phyloP scores from a whole-genome alignment of 148 eudicot species.

The Rhododendron simsii region DNA sequence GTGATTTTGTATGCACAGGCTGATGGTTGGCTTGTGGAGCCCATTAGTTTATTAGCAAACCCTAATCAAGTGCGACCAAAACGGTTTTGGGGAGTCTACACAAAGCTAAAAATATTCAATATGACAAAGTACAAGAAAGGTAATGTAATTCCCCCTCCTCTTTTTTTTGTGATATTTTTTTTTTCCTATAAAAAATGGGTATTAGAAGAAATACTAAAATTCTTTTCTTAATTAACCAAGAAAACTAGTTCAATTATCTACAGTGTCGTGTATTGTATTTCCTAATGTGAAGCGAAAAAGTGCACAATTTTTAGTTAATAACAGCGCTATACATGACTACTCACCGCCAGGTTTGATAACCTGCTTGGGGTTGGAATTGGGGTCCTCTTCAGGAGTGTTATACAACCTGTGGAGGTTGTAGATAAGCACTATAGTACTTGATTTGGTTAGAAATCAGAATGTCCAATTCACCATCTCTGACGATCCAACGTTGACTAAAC shows the following conservation, averaged over 20 bases:
- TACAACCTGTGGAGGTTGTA: neutral
- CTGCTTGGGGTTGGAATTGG: neutral
- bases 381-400: neutral
- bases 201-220: neutral
- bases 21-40: conserved; percentile 94
- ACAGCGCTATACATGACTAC: neutral
- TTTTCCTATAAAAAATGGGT: neutral
- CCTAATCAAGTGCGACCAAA: conserved; percentile 87
- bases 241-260: neutral
- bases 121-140: conserved; percentile 89
- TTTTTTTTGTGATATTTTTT: neutral
- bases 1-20: conserved; percentile 44
- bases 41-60: conserved; percentile 72
- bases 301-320: neutral
- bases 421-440: neutral
- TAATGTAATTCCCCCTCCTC: conserved; percentile 19
- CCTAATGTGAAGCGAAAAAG: neutral
- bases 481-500: neutral
- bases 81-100: conserved; percentile 98
- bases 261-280: neutral
- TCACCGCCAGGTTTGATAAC: neutral
- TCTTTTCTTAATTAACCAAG: neutral
- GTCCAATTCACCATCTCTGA: neutral
- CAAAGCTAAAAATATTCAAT: conserved; percentile 93
- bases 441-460: neutral